These are phyloP conservation scores for grape (Vitis vinifera) DNA, from an alignment of 164 flowering plant species.

Conservation along the genomic window ASM3070453v1 NC_081805.1:24604001-24604500, in stretches of 20 bases:
- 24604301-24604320: constrained; percentile 36
- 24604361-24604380: too few species aligned
- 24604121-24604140: neutral
- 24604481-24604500: neutral
- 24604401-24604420: too few species aligned
- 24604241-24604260: neutral
- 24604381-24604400: too few species aligned
- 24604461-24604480: neutral
- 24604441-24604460: neutral
- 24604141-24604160: neutral
- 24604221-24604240: neutral
- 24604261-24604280: neutral
- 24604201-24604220: too few species aligned
- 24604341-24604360: constrained; percentile 11
- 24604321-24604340: constrained; percentile 51
- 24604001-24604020: too few species aligned
- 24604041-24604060: constrained; percentile 13
- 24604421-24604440: too few species aligned
- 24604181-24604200: neutral
- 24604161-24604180: neutral
- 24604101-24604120: neutral
- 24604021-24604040: neutral
- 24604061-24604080: constrained; percentile 30
- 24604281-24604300: neutral
- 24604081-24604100: neutral